Evolutionary conservation across 768 basidiomycete genomes (phyloP).

Genomic region (Amanita exitialis): DNA sequence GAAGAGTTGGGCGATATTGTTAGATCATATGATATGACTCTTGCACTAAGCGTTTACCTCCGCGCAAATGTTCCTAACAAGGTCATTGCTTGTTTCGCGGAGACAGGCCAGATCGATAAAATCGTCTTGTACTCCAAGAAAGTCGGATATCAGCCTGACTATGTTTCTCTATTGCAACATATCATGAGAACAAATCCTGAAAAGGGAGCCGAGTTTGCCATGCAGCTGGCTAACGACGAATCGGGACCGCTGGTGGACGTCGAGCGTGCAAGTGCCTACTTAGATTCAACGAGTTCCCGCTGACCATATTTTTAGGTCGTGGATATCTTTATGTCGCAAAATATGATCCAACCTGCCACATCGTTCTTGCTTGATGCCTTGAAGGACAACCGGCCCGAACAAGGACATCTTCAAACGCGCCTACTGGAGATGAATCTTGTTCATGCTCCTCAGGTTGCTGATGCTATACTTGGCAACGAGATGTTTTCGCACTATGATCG

Average conservation of each 20-base stretch:
- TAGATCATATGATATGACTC: conserved; percentile 88
- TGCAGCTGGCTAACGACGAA: conserved; percentile 90
- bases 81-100: conserved; percentile 97
- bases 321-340: conserved; percentile 99
- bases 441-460: conserved; percentile 96
- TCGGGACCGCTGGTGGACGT: conserved; percentile 86
- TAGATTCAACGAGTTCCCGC: background rate
- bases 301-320: conserved; percentile 49
- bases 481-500: conserved; percentile 98
- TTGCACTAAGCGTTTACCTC: conserved; percentile 95
- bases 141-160: conserved; percentile 90
- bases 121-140: conserved; percentile 97
- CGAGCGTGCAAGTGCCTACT: conserved; percentile 49
- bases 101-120: conserved; percentile 97
- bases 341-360: conserved; percentile 98
- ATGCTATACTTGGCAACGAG: conserved; percentile 97
- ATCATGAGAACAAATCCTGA: conserved; percentile 95
- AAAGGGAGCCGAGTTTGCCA: conserved; percentile 97
- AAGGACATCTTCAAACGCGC: conserved; percentile 91
- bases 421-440: conserved; percentile 97
- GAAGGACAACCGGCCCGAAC: conserved; percentile 97
- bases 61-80: conserved; percentile 98
- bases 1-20: conserved; percentile 98
- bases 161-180: conserved; percentile 86
- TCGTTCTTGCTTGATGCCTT: conserved; percentile 95